Evolutionary conservation across 129 eudicot species (phyloP).

Genomic region (Escallonia rubra): DNA sequence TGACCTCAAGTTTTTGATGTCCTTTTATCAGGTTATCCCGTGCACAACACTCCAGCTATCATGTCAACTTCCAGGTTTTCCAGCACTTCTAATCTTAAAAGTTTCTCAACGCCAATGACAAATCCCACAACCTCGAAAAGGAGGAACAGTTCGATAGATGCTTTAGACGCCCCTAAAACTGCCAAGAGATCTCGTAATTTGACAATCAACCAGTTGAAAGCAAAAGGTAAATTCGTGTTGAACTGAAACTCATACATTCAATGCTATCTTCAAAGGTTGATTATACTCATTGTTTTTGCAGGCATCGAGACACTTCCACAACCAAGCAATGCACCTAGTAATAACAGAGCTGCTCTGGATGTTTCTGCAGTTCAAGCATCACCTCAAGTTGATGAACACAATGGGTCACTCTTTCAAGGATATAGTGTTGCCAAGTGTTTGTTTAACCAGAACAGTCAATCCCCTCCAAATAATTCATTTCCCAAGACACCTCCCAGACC

Average conservation of each 20-base stretch:
- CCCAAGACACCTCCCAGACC: constrained; percentile 81
- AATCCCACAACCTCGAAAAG: constrained; percentile 32
- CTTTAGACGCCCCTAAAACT: constrained; percentile 20
- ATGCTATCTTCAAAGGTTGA: neutral
- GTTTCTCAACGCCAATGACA: constrained; percentile 35
- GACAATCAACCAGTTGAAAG: neutral
- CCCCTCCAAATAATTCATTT: constrained; percentile 45
- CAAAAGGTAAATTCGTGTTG: constrained; percentile 22
- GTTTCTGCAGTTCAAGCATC: constrained; percentile 22
- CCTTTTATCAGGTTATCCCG: constrained; percentile 33
- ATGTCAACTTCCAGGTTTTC: constrained; percentile 44
- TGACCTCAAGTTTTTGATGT: neutral
- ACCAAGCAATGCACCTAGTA: constrained; percentile 10
- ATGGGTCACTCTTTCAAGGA: constrained; percentile 4
- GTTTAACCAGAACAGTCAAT: neutral
- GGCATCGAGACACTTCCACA: constrained; percentile 18
- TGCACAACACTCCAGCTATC: constrained; percentile 32
- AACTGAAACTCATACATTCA: too few species aligned
- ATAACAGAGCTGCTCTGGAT: constrained; percentile 1
- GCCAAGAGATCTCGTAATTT: constrained; percentile 50
- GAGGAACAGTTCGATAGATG: neutral
- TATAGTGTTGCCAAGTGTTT: too few species aligned
- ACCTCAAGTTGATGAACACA: constrained; percentile 5
- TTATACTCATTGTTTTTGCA: constrained; percentile 1
- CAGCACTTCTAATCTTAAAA: neutral